These are phyloP conservation scores for Penicillium occitanis DNA, from an alignment of 2,329 filamentous ascomycete species.

Conservation along the genomic window DNA sequence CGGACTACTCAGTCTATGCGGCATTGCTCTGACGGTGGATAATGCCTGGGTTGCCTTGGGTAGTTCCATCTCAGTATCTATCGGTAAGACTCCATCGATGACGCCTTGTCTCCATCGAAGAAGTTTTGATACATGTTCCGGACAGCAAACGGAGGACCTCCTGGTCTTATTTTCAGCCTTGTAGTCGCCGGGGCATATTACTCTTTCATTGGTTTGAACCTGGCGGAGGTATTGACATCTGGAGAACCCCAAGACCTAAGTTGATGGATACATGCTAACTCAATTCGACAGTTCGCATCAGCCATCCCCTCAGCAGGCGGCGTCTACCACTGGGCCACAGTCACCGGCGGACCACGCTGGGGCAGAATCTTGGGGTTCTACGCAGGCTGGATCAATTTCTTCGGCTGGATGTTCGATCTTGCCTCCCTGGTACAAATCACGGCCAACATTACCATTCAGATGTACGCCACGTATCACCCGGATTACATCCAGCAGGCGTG, in stretches of 20 bases:
- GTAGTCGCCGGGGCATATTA: conserved; percentile 50
- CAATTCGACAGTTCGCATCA: conserved; percentile 43
- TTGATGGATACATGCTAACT: background rate
- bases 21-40: conserved; percentile 22
- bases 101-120: conserved; percentile 27
- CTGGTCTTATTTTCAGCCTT: conserved; percentile 51
- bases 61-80: conserved; percentile 22
- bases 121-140: conserved; percentile 33
- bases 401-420: conserved; percentile 25
- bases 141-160: conserved; percentile 47
- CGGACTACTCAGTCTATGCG: conserved; percentile 21
- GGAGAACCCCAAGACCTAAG: background rate
- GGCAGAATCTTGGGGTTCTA: conserved; percentile 32
- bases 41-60: conserved; percentile 23
- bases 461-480: conserved; percentile 40
- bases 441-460: conserved; percentile 6
- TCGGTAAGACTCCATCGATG: conserved; percentile 15
- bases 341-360: conserved; percentile 42
- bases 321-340: conserved; percentile 55
- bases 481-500: conserved; percentile 47
- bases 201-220: conserved; percentile 47
- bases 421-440: conserved; percentile 14
- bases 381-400: conserved; percentile 48
- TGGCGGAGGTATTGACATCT: conserved; percentile 33
- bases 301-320: conserved; percentile 52